Conservation (phyloP, 2,329 filamentous ascomycete genomes). For the Penicillium sp. region DNA sequence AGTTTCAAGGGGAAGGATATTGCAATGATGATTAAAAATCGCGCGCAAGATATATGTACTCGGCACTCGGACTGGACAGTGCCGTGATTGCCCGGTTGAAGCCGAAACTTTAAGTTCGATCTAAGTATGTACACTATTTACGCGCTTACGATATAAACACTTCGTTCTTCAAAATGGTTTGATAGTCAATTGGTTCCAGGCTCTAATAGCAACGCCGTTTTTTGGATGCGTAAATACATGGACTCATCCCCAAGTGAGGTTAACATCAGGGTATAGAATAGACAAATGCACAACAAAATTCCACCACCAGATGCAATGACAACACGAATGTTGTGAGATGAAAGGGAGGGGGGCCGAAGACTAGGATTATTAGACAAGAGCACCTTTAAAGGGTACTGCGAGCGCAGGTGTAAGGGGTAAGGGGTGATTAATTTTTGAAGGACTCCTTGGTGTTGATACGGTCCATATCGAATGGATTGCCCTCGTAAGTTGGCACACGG, state of each 20-base stretch:
- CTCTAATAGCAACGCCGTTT: slow-evolving; percentile 1
- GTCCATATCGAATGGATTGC: slow-evolving; percentile 47
- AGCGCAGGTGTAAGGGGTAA: neutral
- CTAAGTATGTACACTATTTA: neutral
- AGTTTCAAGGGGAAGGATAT: neutral
- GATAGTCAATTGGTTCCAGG: neutral
- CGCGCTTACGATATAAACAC: neutral
- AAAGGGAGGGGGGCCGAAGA: slow-evolving; percentile 5
- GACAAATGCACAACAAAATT: neutral
- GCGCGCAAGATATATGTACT: neutral
- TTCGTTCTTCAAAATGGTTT: neutral
- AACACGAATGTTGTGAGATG: neutral
- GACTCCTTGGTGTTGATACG: slow-evolving; percentile 45
- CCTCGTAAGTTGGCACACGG: slow-evolving; percentile 39
- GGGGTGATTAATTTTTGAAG: slow-evolving; percentile 23
- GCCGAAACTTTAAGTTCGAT: slow-evolving; percentile 3
- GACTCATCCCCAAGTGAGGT: slow-evolving; percentile 3
- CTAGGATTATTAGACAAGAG: slow-evolving; percentile 13
- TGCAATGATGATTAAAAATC: slow-evolving; percentile 16
- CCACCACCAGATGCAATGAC: slow-evolving; percentile 7
- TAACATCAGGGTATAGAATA: slow-evolving; percentile 14
- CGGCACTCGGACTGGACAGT: slow-evolving; percentile 11
- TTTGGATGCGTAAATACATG: slow-evolving; percentile 12
- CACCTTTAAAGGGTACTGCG: neutral
- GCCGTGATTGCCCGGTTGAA: slow-evolving; percentile 11